Percentiles rank a stretch among this genome's conserved stretches.
phyloP scores from a whole-genome alignment of 179 eudicot species.

The Carnegiea gigantea region DNA sequence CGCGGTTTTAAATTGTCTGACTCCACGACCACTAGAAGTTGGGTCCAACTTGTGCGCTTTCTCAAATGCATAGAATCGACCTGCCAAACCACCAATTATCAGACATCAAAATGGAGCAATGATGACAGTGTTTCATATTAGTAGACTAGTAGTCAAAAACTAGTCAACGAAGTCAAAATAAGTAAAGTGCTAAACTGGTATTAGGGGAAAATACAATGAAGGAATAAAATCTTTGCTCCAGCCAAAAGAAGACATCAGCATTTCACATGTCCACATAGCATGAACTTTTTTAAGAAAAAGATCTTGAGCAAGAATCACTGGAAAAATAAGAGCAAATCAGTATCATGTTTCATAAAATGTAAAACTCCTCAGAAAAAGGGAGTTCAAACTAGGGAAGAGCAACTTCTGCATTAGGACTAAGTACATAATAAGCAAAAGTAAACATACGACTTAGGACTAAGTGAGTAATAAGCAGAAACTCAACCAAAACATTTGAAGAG shows the following conservation, averaged over 20 bases:
- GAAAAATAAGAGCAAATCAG: neutral
- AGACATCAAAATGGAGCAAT: neutral
- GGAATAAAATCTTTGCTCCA: neutral
- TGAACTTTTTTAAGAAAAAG: neutral
- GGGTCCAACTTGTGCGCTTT: slow-evolving; percentile 96
- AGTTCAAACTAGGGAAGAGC: neutral
- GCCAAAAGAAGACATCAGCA: neutral
- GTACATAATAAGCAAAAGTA: neutral
- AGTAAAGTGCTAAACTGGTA: neutral
- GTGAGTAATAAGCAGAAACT: neutral
- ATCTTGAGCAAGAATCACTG: neutral
- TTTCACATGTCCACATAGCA: neutral
- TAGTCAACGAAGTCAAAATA: neutral
- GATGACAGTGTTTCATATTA: neutral
- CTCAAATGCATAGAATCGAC: slow-evolving; percentile 98
- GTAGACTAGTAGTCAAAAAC: neutral
- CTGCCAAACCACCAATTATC: slow-evolving; percentile 41
- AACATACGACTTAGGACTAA: neutral
- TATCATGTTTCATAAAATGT: neutral
- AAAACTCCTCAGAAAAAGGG: neutral
- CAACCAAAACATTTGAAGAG: neutral
- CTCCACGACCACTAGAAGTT: slow-evolving; percentile 97
- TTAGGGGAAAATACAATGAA: neutral
- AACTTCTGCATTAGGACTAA: no score
- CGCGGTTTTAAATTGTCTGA: slow-evolving; percentile 96